These are phyloP conservation scores for Houttuynia cordata DNA, from an alignment of 164 flowering plant species.

Conservation along the genomic window DNA sequence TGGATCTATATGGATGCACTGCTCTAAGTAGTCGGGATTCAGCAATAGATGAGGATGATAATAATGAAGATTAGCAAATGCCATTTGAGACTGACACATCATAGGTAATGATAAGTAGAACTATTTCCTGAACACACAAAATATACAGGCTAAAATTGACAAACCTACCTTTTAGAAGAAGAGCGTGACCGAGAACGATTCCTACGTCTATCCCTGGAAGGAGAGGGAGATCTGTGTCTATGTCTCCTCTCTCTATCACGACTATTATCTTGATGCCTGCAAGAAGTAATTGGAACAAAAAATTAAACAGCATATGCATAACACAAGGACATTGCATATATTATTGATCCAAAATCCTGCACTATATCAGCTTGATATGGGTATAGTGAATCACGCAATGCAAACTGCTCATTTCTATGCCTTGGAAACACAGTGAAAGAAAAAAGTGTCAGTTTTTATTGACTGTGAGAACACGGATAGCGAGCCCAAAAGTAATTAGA, in stretches of 20 bases:
- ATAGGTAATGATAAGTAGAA: background rate
- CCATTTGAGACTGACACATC: background rate
- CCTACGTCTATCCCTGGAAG: slow-evolving; percentile 30
- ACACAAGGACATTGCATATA: background rate
- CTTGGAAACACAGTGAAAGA: background rate
- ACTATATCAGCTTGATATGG: background rate
- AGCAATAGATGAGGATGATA: slow-evolving; percentile 1
- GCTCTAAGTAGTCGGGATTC: too few species aligned
- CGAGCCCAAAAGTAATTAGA: too few species aligned
- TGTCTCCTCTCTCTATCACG: slow-evolving; percentile 41
- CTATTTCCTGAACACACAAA: background rate
- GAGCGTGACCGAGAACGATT: slow-evolving; percentile 26
- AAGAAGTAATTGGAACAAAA: background rate
- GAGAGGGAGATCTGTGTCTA: slow-evolving; percentile 36
- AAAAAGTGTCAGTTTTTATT: background rate
- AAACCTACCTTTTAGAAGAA: slow-evolving; percentile 35
- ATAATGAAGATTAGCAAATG: background rate
- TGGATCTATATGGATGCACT: too few species aligned
- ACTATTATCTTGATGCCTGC: slow-evolving; percentile 33
- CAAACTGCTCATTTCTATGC: background rate
- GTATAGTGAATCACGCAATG: too few species aligned
- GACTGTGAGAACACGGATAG: too few species aligned
- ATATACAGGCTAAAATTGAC: background rate
- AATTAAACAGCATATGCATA: background rate
- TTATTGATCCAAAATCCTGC: background rate